These are phyloP conservation scores for Zelonia costaricensis DNA, from an alignment of 208 protist species.

Conservation along the genomic window DNA sequence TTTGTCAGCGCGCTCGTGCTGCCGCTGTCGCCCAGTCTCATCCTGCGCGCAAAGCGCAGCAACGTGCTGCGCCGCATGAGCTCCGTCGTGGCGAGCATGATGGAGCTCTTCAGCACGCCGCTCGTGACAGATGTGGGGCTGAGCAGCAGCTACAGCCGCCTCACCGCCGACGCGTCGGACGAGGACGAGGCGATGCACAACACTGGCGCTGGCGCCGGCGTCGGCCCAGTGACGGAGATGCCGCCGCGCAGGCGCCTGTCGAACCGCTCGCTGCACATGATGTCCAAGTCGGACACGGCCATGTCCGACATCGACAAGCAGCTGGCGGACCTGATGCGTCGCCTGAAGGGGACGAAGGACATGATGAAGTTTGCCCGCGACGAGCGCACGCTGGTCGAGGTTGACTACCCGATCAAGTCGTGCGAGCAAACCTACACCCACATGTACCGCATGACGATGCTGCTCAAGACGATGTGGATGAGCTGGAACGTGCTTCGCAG, in stretches of 20 bases:
- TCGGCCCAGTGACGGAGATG: neutral
- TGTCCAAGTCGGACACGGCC: conserved; percentile 35
- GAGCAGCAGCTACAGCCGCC: neutral
- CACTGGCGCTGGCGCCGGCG: neutral
- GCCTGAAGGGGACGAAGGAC: conserved; percentile 65
- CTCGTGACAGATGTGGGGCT: conserved; percentile 12
- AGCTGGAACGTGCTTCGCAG: conserved; percentile 85
- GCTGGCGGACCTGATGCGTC: conserved; percentile 49
- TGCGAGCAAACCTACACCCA: conserved; percentile 63
- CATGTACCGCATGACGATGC: conserved; percentile 78
- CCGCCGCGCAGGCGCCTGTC: conserved; percentile 17
- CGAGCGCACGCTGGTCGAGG: conserved; percentile 69
- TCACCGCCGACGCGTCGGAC: neutral
- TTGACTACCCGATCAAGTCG: conserved; percentile 74
- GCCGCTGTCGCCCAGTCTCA: conserved; percentile 69
- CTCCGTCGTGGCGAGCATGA: conserved; percentile 48
- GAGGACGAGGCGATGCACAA: neutral
- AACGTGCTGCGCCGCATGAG: conserved; percentile 74
- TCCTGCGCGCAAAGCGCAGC: conserved; percentile 76
- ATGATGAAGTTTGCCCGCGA: conserved; percentile 81
- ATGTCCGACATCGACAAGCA: conserved; percentile 57
- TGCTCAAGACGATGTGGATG: conserved; percentile 83
- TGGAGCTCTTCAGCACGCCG: conserved; percentile 60
- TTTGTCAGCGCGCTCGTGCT: conserved; percentile 74
- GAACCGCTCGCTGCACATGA: conserved; percentile 57